These are phyloP conservation scores for Aegilops speltoides DNA, from an alignment of 176 grass and related monocot genomes.

Conservation along the genomic window DNA sequence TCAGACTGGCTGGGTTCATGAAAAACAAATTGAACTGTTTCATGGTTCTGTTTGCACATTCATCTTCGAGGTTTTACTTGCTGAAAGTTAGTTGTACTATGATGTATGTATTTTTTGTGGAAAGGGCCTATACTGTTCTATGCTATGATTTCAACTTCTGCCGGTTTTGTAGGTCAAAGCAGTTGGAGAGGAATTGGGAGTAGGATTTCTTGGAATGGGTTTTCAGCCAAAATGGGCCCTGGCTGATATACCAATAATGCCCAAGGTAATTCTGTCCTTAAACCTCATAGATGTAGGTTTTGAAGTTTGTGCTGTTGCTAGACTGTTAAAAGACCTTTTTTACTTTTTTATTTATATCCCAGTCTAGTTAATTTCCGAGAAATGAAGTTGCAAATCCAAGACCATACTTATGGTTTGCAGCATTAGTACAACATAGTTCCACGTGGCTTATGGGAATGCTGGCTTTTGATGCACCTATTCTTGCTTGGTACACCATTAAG, in stretches of 20 bases:
- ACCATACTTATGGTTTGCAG: not conserved
- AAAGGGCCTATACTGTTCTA: not conserved
- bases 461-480: not conserved
- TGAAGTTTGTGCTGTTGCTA: not conserved
- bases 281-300: constrained; percentile 6
- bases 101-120: not conserved
- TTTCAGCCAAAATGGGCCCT: constrained; percentile 92
- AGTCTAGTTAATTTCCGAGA: not conserved
- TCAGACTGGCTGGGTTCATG: not conserved
- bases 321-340: not conserved
- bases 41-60: not conserved
- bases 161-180: constrained; percentile 78
- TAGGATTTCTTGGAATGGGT: constrained; percentile 95
- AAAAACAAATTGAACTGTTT: not conserved
- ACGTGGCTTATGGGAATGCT: not conserved
- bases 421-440: not conserved
- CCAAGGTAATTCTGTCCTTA: constrained; percentile 61
- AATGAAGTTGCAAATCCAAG: not conserved
- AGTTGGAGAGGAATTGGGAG: constrained; percentile 90
- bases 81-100: constrained; percentile 1
- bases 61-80: not conserved
- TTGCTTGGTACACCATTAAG: constrained; percentile 1
- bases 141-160: not conserved
- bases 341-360: not conserved
- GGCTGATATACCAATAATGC: constrained; percentile 89